Conservation (phyloP, 2,329 filamentous ascomycete genomes). For the Dendryphion nanum region DNA sequence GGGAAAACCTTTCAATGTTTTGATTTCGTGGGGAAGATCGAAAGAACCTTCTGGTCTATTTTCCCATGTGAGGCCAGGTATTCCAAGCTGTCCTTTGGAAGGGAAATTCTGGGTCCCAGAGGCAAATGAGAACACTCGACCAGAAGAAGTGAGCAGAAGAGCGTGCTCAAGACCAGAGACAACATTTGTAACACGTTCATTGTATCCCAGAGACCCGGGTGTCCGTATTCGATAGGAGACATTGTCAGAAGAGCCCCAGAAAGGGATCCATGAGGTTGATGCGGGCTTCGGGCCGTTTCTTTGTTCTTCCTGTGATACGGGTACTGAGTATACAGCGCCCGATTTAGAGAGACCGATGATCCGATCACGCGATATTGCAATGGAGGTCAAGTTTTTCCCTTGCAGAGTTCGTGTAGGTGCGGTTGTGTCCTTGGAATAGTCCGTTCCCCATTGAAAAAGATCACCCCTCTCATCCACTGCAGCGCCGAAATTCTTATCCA, state of each 20-base stretch:
- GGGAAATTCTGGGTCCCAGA: slow-evolving; percentile 77
- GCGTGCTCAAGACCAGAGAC: slow-evolving; percentile 81
- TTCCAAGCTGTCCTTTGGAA: slow-evolving; percentile 78
- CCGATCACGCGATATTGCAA: slow-evolving; percentile 77
- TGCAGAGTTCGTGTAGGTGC: slow-evolving; percentile 69
- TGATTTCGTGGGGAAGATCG: slow-evolving; percentile 79
- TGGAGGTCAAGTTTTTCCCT: slow-evolving; percentile 76
- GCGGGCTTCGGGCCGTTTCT: slow-evolving; percentile 59
- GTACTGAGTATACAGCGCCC: slow-evolving; percentile 81
- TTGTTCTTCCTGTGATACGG: slow-evolving; percentile 73
- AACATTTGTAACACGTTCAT: slow-evolving; percentile 73
- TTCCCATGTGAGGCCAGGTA: slow-evolving; percentile 78
- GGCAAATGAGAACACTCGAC: slow-evolving; percentile 86
- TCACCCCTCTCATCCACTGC: slow-evolving; percentile 87
- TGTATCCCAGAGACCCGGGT: slow-evolving; percentile 62
- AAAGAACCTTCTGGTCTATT: slow-evolving; percentile 75
- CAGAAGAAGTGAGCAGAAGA: slow-evolving; percentile 77
- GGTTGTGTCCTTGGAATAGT: slow-evolving; percentile 64
- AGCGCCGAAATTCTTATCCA: slow-evolving; percentile 77
- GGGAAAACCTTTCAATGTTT: slow-evolving; percentile 66
- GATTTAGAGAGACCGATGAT: slow-evolving; percentile 74
- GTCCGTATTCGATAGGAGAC: slow-evolving; percentile 73
- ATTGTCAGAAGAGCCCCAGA: slow-evolving; percentile 61
- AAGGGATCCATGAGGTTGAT: slow-evolving; percentile 71
- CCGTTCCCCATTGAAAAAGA: slow-evolving; percentile 86